These are phyloP conservation scores for Sechiopsis laciniata DNA, from an alignment of 306 rosid species.

Conservation along the genomic window DNA sequence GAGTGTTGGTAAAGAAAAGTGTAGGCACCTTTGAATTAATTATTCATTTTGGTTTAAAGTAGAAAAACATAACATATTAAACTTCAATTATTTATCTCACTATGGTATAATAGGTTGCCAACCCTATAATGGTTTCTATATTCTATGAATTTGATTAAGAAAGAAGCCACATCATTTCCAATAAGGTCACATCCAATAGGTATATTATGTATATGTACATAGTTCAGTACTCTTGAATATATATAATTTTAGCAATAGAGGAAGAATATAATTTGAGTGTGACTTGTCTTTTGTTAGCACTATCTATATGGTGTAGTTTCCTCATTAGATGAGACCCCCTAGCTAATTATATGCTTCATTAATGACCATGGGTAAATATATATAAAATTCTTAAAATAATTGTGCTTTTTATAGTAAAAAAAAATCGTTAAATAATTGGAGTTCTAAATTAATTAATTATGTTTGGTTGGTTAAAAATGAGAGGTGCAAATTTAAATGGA, in stretches of 20 bases:
- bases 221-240: background rate
- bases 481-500: background rate
- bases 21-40: too few species aligned
- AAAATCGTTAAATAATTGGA: too few species aligned
- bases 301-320: constrained; percentile 10
- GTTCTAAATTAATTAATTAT: too few species aligned
- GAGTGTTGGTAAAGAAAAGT: too few species aligned
- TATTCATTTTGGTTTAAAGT: too few species aligned
- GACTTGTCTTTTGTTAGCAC: constrained; percentile 16
- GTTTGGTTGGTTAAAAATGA: background rate
- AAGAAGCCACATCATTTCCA: constrained; percentile 16
- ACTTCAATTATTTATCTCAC: background rate
- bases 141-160: constrained; percentile 17
- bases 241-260: background rate
- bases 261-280: constrained; percentile 20
- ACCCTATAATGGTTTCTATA: constrained; percentile 7
- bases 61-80: background rate
- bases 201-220: background rate
- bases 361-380: background rate
- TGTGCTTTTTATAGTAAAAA: background rate
- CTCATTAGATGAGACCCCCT: background rate
- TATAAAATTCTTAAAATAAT: background rate
- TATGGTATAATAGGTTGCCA: background rate
- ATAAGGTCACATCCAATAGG: constrained; percentile 23
- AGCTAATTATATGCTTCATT: background rate